A percentile compares a stretch with the other conserved stretches of the same genome.
Evolutionary conservation across 2,329 filamentous ascomycete species (phyloP).

Genomic region (Fusarium sp.): DNA sequence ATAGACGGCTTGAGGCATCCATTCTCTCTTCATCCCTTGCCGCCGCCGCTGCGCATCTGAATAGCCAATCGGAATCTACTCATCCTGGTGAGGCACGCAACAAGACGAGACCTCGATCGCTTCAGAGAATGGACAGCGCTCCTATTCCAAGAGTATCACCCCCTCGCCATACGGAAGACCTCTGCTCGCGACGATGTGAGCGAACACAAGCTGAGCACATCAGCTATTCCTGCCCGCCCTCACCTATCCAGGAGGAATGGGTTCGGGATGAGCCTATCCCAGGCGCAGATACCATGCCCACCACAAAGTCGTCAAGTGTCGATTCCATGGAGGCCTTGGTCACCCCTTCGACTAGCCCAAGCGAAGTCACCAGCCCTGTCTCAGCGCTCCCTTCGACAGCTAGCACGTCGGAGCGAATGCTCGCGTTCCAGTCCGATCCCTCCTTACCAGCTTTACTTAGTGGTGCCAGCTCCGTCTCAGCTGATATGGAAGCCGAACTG

Average conservation of each 20-base stretch:
- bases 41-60: slow-evolving; percentile 53
- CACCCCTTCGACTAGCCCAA: slow-evolving; percentile 66
- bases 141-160: slow-evolving; percentile 28
- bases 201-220: slow-evolving; percentile 36
- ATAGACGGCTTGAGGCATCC: slow-evolving; percentile 50
- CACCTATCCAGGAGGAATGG: slow-evolving; percentile 57
- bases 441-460: slow-evolving; percentile 72
- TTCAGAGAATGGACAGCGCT: slow-evolving; percentile 55
- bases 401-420: slow-evolving; percentile 58
- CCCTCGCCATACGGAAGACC: slow-evolving; percentile 28
- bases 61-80: slow-evolving; percentile 58
- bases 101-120: slow-evolving; percentile 60
- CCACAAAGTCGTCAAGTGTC: slow-evolving; percentile 63
- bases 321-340: slow-evolving; percentile 60
- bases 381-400: slow-evolving; percentile 54
- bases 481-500: slow-evolving; percentile 71
- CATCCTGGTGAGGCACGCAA: slow-evolving; percentile 49
- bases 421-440: slow-evolving; percentile 70
- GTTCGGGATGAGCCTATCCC: slow-evolving; percentile 46
- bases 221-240: slow-evolving; percentile 56
- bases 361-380: slow-evolving; percentile 63
- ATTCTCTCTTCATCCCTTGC: slow-evolving; percentile 53
- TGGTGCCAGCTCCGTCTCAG: slow-evolving; percentile 72
- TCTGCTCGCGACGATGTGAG: slow-evolving; percentile 9
- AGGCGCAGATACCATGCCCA: slow-evolving; percentile 56